Evolutionary conservation across 2,329 filamentous ascomycete species (phyloP), one percentile per base, ranked within the genome.

Genomic region (Blastomyces emzantsi): DNA sequence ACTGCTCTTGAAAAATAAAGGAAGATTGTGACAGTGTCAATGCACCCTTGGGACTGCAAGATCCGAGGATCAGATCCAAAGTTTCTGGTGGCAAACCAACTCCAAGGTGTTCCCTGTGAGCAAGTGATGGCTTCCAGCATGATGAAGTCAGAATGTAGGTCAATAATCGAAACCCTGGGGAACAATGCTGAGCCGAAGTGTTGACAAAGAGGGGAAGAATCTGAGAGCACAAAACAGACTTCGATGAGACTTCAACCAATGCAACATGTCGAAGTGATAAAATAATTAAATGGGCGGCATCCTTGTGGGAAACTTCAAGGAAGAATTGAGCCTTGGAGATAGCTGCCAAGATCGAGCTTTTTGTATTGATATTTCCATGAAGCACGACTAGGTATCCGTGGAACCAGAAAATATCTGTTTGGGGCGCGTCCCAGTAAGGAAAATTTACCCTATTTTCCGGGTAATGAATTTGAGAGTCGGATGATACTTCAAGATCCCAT

Each of bases 141-240:
- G 63, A 43, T 3, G 70, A 71, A 5, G 69, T 65, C 30, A 73
- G 45, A 59, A 72, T 56, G 15, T 63, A 64, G 49, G 57, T 49
- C 22, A 73, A 65, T 39, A 63, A 61, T 41, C 66, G 70, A 61
- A 72, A 71, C 1, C 69, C 69, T 54, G 69, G 67, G 9, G 70
- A 72, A 62, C 67, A 70, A 63, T 67, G 63, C 8, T n/a, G 36
- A 63, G 68, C 68, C 28, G 71, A 72, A 0, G 1, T 33, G 39
- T 69, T 68, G 15, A 61, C 49, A 52, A 71, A 60, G n/a, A 71
- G 60, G 54, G 54, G 57, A 13, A 70, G 22, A 36, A 52, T 55
- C 30, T 62, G n/a, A 49, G 67, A 64, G 28, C 36, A 52, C 51
- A 62, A 62, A 58, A 65, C 19, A 49, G 43, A 62, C n/a, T 64